Evolutionary conservation across 1,284 basidiomycete species (phyloP).

Genomic region (Boletus sp.): DNA sequence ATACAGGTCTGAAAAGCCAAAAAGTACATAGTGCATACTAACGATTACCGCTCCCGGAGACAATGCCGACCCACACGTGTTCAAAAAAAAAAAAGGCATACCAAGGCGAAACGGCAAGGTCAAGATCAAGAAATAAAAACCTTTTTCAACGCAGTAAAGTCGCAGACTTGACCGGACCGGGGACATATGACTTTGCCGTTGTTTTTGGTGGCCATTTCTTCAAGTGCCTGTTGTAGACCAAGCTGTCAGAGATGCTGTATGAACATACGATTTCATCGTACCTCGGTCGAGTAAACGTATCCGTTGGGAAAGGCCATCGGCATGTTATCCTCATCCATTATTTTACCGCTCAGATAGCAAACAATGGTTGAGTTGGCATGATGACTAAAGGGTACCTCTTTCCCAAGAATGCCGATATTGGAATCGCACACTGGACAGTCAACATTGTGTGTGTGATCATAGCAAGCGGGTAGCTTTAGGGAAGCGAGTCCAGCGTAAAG

Average conservation of each 20-base stretch:
- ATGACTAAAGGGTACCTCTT: slow-evolving; percentile 89
- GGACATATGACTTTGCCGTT: slow-evolving; percentile 79
- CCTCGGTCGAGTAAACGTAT: slow-evolving; percentile 89
- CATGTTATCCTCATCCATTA: slow-evolving; percentile 93
- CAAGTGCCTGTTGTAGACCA: slow-evolving; percentile 57
- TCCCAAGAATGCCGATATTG: slow-evolving; percentile 72
- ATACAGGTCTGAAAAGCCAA: slow-evolving; percentile 15
- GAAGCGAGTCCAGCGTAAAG: slow-evolving; percentile 86
- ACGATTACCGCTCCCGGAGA: slow-evolving; percentile 28
- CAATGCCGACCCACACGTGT: slow-evolving; percentile 14
- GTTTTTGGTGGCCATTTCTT: slow-evolving; percentile 78
- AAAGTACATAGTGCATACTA: slow-evolving; percentile 11
- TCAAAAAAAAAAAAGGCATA: background rate
- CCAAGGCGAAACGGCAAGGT: background rate
- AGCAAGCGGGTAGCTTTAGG: slow-evolving; percentile 80
- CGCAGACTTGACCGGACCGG: slow-evolving; percentile 62
- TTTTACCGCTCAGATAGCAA: slow-evolving; percentile 83
- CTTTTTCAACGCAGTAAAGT: slow-evolving; percentile 70
- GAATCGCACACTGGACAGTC: slow-evolving; percentile 92
- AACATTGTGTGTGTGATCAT: slow-evolving; percentile 63
- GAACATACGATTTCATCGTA: slow-evolving; percentile 35
- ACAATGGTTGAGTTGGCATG: slow-evolving; percentile 95
- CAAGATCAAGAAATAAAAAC: slow-evolving; percentile 72
- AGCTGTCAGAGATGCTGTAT: slow-evolving; percentile 8
- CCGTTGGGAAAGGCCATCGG: slow-evolving; percentile 92